Conservation (phyloP, 495 filamentous ascomycete species). For the Hypoxylon intermedium region DNA sequence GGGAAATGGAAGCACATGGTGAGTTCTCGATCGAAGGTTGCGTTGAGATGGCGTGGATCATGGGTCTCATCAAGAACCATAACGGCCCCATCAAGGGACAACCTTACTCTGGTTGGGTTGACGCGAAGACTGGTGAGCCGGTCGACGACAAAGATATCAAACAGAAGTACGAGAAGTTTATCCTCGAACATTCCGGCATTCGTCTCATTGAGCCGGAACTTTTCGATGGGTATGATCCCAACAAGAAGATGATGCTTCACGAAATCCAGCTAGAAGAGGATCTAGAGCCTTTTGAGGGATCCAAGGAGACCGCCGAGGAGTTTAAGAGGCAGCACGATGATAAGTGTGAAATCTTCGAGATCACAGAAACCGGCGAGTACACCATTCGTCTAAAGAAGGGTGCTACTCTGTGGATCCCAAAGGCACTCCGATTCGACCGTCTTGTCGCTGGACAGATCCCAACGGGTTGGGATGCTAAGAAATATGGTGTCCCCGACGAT, state of each 20-base stretch:
- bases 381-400: conserved; percentile 94
- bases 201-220: conserved; percentile 97
- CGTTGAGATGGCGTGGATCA: conserved; percentile 99
- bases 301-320: conserved; percentile 95
- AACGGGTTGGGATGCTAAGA: conserved; percentile 93
- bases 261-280: conserved; percentile 97
- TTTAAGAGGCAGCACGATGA: conserved; percentile 97
- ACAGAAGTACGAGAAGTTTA: conserved; percentile 92
- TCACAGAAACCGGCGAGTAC: conserved; percentile 93
- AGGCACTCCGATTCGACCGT: conserved; percentile 95
- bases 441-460: conserved; percentile 96
- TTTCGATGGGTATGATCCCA: conserved; percentile 96
- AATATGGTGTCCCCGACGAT: conserved; percentile 95
- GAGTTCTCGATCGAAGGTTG: conserved; percentile 97
- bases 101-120: conserved; percentile 96
- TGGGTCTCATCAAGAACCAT: conserved; percentile 98
- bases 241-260: conserved; percentile 97
- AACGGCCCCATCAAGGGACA: conserved; percentile 98
- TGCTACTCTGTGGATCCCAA: conserved; percentile 90
- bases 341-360: conserved; percentile 96
- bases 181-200: conserved; percentile 96
- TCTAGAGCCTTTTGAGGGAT: conserved; percentile 94
- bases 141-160: conserved; percentile 99
- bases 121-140: conserved; percentile 89
- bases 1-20: conserved; percentile 98